Evolutionary conservation across 352 stramenopile genomes (phyloP).

Genomic region (Thalassiosira mediterranea): DNA sequence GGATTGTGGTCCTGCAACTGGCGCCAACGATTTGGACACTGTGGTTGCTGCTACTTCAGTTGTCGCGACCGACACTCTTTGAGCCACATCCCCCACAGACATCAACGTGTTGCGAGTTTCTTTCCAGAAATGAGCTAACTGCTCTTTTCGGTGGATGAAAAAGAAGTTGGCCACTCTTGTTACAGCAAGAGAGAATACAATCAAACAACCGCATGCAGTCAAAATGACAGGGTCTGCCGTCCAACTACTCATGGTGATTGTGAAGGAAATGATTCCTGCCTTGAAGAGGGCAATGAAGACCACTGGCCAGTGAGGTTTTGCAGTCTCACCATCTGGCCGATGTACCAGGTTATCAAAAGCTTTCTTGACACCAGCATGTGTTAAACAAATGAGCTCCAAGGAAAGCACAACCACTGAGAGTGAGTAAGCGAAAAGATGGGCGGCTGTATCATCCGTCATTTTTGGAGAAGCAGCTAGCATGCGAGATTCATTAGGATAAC

Average conservation of each 20-base stretch:
- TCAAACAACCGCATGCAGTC: conserved; percentile 10
- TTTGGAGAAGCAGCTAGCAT: conserved; percentile 16
- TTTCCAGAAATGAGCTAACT: background rate
- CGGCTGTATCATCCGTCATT: conserved; percentile 9
- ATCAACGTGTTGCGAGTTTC: too few relatives aligned
- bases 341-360: background rate
- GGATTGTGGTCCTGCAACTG: too few relatives aligned
- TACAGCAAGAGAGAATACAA: conserved; percentile 15
- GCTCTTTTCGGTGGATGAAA: conserved; percentile 21
- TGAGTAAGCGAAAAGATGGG: conserved; percentile 17
- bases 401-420: conserved; percentile 31
- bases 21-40: too few relatives aligned
- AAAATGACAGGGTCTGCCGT: conserved; percentile 17
- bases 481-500: too few relatives aligned
- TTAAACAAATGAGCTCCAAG: conserved; percentile 26
- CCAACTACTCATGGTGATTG: conserved; percentile 29
- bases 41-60: too few relatives aligned
- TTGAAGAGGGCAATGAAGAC: conserved; percentile 27
- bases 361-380: conserved; percentile 23
- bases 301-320: conserved; percentile 20
- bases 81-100: background rate
- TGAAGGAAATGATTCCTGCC: conserved; percentile 15
- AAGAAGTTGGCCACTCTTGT: conserved; percentile 16
- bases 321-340: background rate
- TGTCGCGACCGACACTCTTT: too few relatives aligned